Percentiles rank a stretch among this genome's conserved stretches.
These are phyloP conservation scores for Henckelia pumila DNA, from an alignment of 257 asterid genomes.

Conservation along the genomic window DNA sequence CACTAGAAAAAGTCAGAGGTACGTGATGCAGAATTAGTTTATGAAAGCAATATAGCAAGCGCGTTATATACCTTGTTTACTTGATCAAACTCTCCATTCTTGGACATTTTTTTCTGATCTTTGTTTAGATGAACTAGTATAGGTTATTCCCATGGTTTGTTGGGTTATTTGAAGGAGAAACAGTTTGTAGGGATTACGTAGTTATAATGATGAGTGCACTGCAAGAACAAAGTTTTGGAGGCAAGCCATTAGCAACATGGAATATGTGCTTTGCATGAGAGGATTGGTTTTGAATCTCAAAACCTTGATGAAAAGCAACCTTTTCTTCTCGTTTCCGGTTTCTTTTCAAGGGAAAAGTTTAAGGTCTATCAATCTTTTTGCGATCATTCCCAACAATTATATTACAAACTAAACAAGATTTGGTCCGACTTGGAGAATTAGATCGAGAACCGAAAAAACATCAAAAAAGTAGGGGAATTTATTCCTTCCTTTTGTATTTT, in stretches of 20 bases:
- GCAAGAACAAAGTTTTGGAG: conserved; percentile 20
- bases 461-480: no score
- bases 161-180: conserved; percentile 31
- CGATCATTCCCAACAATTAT: not conserved
- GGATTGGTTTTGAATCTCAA: conserved; percentile 35
- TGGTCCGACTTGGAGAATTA: not conserved
- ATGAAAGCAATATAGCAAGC: not conserved
- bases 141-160: conserved; percentile 16
- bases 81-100: conserved; percentile 35
- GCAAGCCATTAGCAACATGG: conserved; percentile 29
- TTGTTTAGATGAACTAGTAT: conserved; percentile 6
- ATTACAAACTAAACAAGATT: not conserved
- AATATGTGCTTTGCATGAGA: conserved; percentile 42
- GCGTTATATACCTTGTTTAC: conserved; percentile 53
- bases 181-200: conserved; percentile 12
- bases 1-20: conserved; percentile 25
- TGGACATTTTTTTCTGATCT: conserved; percentile 5
- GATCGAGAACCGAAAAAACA: not conserved
- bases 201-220: conserved; percentile 27
- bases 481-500: not conserved
- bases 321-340: conserved; percentile 34
- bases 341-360: not conserved
- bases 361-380: conserved; percentile 9
- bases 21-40: not conserved
- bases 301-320: conserved; percentile 37